A percentile compares a stretch with the other conserved stretches of the same genome.
Evolutionary conservation across 108 stramenopile genomes (phyloP).

Genomic region (Pseudonitzschia multiseries): DNA sequence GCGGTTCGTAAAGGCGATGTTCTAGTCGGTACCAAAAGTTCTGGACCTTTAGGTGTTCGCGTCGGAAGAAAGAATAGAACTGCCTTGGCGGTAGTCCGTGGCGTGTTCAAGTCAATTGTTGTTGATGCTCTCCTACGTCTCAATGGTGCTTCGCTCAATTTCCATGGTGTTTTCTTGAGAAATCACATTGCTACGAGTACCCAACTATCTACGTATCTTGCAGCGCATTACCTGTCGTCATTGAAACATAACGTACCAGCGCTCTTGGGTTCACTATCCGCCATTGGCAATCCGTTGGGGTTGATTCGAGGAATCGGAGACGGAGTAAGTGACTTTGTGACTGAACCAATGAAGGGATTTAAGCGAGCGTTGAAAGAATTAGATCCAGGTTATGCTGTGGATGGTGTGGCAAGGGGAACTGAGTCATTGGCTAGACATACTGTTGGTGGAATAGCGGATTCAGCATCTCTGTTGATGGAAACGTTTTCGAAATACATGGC

Average conservation of each 20-base stretch:
- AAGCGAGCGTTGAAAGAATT: conserved; percentile 74
- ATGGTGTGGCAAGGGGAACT: conserved; percentile 87
- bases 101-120: conserved; percentile 73
- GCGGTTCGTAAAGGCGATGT: conserved; percentile 86
- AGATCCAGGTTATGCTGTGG: conserved; percentile 74
- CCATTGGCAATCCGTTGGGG: conserved; percentile 89
- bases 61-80: conserved; percentile 72
- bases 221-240: conserved; percentile 75
- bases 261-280: conserved; percentile 79
- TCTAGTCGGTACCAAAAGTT: conserved; percentile 45
- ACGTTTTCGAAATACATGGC: conserved; percentile 84
- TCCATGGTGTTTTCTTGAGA: conserved; percentile 56
- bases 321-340: conserved; percentile 81
- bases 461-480: conserved; percentile 77
- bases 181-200: conserved; percentile 61
- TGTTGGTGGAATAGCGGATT: conserved; percentile 88
- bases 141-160: conserved; percentile 66
- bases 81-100: conserved; percentile 58
- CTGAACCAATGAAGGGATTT: conserved; percentile 79
- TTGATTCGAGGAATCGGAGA: conserved; percentile 82
- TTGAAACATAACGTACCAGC: conserved; percentile 78
- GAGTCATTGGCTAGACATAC: conserved; percentile 82
- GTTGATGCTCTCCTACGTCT: conserved; percentile 72
- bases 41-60: conserved; percentile 57
- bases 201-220: conserved; percentile 56